phyloP scores from a whole-genome alignment of 495 filamentous ascomycete genomes.

The Glonium stellatum region DNA sequence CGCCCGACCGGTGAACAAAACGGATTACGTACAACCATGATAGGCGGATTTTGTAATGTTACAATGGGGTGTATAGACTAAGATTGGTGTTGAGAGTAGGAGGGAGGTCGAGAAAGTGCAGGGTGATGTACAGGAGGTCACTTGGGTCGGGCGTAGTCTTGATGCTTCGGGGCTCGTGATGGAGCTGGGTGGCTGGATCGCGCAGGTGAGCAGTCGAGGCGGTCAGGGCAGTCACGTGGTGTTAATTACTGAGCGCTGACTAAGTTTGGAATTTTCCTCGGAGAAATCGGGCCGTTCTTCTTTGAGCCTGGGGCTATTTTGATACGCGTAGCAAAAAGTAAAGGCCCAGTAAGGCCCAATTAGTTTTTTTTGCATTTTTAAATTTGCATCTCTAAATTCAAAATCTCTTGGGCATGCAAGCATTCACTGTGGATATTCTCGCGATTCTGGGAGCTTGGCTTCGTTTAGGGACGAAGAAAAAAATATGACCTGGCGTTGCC shows the following conservation, averaged over 20 bases:
- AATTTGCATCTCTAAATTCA: too few species aligned
- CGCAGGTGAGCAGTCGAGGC: not conserved
- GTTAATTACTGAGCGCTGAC: not conserved
- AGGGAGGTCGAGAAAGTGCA: not conserved
- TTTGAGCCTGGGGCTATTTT: not conserved
- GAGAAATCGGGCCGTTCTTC: not conserved
- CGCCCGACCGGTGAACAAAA: conserved; percentile 4
- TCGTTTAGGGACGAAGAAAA: too few species aligned
- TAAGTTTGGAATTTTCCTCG: conserved; percentile 1
- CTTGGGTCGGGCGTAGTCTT: too few species aligned
- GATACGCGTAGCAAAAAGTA: too few species aligned
- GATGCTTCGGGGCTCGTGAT: too few species aligned
- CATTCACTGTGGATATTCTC: too few species aligned
- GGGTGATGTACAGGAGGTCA: not conserved
- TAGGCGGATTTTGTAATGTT: conserved; percentile 3
- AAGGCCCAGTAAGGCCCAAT: too few species aligned
- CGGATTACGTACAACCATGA: conserved; percentile 33
- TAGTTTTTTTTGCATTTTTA: too few species aligned
- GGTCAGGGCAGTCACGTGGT: not conserved
- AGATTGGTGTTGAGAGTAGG: not conserved
- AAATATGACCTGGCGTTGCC: too few species aligned
- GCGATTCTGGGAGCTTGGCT: too few species aligned
- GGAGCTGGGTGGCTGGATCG: too few species aligned
- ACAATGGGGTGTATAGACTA: not conserved
- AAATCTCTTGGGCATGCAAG: too few species aligned